phyloP scores from a whole-genome alignment of 768 basidiomycete genomes.

The Auriscalpium vulgare region DNA sequence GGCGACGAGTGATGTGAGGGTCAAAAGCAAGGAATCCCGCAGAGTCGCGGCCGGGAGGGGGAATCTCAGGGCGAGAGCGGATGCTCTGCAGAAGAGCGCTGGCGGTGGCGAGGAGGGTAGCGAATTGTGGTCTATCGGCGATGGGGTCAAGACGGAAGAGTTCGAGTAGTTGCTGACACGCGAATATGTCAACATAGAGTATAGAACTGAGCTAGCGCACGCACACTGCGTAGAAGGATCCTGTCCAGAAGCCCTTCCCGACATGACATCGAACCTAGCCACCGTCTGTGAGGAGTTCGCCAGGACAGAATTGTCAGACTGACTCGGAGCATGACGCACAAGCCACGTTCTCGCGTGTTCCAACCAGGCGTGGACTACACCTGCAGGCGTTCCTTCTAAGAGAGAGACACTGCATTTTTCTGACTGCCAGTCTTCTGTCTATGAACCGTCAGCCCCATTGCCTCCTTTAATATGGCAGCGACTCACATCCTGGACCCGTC shows the following conservation, averaged over 20 bases:
- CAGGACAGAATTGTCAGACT: background rate
- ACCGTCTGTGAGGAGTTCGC: background rate
- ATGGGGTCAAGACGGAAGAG: constrained; percentile 37
- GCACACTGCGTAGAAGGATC: constrained; percentile 11
- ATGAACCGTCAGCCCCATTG: constrained; percentile 13
- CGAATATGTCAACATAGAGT: background rate
- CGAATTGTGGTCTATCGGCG: constrained; percentile 29
- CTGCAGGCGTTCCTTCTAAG: constrained; percentile 52
- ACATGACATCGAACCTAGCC: constrained; percentile 9
- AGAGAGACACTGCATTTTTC: constrained; percentile 82
- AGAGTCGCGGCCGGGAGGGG: constrained; percentile 35
- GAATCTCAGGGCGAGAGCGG: constrained; percentile 25
- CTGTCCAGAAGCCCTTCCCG: constrained; percentile 9
- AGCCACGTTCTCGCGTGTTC: constrained; percentile 63
- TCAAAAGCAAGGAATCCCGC: constrained; percentile 52
- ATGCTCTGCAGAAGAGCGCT: constrained; percentile 35
- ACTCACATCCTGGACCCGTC: constrained; percentile 71
- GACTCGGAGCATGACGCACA: constrained; percentile 14
- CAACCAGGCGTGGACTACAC: constrained; percentile 43
- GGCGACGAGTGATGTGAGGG: constrained; percentile 53
- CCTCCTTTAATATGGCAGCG: constrained; percentile 9
- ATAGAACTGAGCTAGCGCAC: background rate
- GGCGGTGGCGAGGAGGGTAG: constrained; percentile 31
- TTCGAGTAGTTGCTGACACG: constrained; percentile 38
- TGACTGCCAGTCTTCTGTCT: constrained; percentile 86